Conservation (phyloP, 176 grass and related monocot species). For the Oryza officinalis region DNA sequence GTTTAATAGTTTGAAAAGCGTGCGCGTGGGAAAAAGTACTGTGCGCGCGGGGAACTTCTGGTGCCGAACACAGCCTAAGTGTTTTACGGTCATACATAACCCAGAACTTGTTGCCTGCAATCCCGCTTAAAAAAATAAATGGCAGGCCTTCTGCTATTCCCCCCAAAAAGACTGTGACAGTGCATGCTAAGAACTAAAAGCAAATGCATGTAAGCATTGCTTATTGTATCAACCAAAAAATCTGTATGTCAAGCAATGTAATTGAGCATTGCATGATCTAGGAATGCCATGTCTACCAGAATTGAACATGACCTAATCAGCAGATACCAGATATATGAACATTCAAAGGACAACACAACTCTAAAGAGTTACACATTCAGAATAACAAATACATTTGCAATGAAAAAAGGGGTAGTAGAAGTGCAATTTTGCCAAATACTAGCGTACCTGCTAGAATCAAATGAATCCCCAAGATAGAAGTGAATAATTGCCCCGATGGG, state of each 20-base stretch:
- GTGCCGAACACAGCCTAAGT: no score
- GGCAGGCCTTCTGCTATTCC: neutral
- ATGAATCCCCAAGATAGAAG: constrained; percentile 90
- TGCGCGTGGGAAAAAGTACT: no score
- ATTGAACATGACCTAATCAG: neutral
- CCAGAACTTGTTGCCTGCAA: neutral
- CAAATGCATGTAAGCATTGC: neutral
- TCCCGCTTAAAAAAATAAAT: neutral
- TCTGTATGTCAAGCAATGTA: neutral
- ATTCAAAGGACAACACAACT: neutral
- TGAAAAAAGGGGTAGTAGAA: neutral
- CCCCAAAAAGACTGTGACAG: neutral
- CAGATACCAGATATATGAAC: constrained; percentile 14
- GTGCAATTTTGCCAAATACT: neutral
- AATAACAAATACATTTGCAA: neutral
- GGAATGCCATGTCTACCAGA: neutral
- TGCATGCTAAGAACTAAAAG: neutral
- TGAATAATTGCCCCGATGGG: constrained; percentile 82
- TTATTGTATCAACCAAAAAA: neutral
- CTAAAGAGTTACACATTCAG: neutral
- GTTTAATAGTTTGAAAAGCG: no score
- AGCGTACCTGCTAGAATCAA: constrained; percentile 74
- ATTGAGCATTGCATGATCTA: neutral
- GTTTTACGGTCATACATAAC: neutral
- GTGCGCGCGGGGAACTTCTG: no score